Evolutionary conservation across 495 filamentous ascomycete genomes (phyloP).

Genomic region (Entonaema liquescens): DNA sequence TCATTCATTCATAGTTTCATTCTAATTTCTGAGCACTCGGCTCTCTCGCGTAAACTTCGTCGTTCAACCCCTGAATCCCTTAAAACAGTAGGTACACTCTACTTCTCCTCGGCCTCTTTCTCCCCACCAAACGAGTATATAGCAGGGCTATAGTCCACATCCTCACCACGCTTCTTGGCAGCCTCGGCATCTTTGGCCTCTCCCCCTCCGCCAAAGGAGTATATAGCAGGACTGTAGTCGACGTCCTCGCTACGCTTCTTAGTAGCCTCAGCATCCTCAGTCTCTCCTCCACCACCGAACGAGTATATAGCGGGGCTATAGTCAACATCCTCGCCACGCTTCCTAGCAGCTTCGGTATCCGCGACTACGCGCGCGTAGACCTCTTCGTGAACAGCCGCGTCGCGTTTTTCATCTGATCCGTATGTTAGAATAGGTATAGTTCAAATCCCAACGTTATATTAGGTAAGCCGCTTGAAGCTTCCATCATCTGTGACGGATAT

Average conservation of each 20-base stretch:
- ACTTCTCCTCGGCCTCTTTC: background rate
- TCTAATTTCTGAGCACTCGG: background rate
- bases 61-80: background rate
- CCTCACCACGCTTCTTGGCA: no score
- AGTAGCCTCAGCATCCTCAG: background rate
- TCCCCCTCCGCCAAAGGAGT: background rate
- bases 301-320: background rate
- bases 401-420: no score
- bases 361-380: background rate
- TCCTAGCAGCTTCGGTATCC: background rate
- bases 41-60: background rate
- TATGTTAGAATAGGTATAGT: no score
- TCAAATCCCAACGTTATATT: no score
- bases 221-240: background rate
- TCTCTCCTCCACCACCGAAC: background rate
- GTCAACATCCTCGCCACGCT: background rate
- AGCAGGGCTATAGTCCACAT: background rate
- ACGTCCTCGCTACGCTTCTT: no score
- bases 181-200: background rate
- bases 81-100: background rate
- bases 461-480: background rate
- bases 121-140: background rate
- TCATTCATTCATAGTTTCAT: background rate
- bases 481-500: no score
- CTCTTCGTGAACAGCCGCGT: background rate